Evolutionary conservation across 345 rosid genomes (phyloP), one percentile per base, ranked within the genome.

Genomic region (Brassica incana): DNA sequence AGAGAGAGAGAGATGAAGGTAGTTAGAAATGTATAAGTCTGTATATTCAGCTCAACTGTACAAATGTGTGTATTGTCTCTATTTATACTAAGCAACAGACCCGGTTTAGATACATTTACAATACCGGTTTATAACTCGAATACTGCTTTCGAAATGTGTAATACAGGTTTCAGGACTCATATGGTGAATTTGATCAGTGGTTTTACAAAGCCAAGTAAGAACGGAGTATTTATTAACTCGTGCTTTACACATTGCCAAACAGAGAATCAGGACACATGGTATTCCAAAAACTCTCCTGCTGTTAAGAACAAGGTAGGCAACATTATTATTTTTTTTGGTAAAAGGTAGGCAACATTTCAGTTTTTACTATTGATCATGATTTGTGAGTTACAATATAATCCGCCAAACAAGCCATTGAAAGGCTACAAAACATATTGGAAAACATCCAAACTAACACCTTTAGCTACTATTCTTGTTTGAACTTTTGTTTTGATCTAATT

Each of bases 201-300:
- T 36, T 73, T 82, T 43, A 60, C 72, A 20, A 56, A 2, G 69
- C 38, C 69, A 1, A 74, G 58, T 5, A 73, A 82, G 67, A 82
- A 82, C 4, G 84, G 82, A 20, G 25, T 77, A 32, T 82, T 82
- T 59, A 63, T 82, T 18, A 78, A 82, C 38, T 77, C 82, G 0
- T 82, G 84, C 45, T 82, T 82, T 77, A 62, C 82, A 54, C 84
- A 82, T 64, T 82, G 84, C 43, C 84, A 82, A 61, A 54, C 84
- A 30, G 84, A 82, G 78, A 82, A 78, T 25, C 14, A 78, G 23
- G 84, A 82, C 15, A 82, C 84, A 18, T 82, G 84, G 84, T 73
- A 20, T 9, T 27, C 78, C 35, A 56, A 73, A 18, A 69, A 73
- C 63, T 78, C 82, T 63, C 84, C 84, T 20, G 56, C 23, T 3